These are phyloP conservation scores for Tilletia setariae DNA, from an alignment of 1,284 basidiomycete species.

Conservation along the genomic window DNA sequence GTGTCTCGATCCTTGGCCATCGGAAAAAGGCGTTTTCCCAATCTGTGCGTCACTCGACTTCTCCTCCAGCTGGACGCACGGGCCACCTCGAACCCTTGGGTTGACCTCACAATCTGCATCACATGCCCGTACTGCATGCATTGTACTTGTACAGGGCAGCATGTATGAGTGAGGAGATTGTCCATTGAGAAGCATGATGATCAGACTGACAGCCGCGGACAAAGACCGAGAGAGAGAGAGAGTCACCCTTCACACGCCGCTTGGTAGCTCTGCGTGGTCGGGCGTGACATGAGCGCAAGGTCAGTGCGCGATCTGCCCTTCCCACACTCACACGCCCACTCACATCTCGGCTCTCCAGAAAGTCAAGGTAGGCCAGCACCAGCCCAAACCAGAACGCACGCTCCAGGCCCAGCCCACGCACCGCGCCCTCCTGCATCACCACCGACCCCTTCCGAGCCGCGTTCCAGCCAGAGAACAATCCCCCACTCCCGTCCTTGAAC, in stretches of 20 bases:
- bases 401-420: constrained; percentile 36
- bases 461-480: constrained; percentile 29
- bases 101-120: too few species aligned
- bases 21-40: too few species aligned
- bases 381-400: constrained; percentile 41
- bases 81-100: too few species aligned
- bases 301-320: not conserved
- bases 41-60: too few species aligned
- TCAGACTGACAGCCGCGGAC: not conserved
- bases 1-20: too few species aligned
- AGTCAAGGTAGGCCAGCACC: constrained; percentile 43
- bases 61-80: too few species aligned
- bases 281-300: not conserved
- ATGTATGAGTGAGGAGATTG: too few species aligned
- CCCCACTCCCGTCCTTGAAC: constrained; percentile 37
- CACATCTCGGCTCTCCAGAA: constrained; percentile 39
- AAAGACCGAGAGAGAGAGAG: not conserved
- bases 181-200: too few species aligned
- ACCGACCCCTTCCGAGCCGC: constrained; percentile 32
- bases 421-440: constrained; percentile 32
- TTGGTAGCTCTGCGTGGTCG: constrained; percentile 45
- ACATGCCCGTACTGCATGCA: too few species aligned
- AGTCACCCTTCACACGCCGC: constrained; percentile 60
- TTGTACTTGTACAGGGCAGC: too few species aligned
- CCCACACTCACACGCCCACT: constrained; percentile 14